phyloP scores from a whole-genome alignment of 805 yeast genomes.

The Spathaspora gorwiae region DNA sequence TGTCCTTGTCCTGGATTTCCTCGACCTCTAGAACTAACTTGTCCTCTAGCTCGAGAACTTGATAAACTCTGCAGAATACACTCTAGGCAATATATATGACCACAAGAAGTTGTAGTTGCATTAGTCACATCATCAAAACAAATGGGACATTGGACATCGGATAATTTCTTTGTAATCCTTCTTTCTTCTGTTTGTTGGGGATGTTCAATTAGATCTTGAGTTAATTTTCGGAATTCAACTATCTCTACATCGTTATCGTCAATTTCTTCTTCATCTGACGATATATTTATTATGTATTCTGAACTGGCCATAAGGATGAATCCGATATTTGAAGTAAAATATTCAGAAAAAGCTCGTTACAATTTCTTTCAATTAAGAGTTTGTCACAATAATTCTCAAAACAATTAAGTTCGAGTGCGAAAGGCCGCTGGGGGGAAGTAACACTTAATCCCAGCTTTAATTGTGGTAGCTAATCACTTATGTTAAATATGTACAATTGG shows the following conservation, averaged over 20 bases:
- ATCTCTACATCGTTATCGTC: constrained; percentile 34
- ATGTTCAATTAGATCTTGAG: constrained; percentile 28
- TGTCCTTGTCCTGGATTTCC: constrained; percentile 21
- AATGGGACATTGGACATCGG: constrained; percentile 39
- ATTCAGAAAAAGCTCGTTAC: too few species aligned
- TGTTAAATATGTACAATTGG: too few species aligned
- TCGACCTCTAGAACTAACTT: constrained; percentile 22
- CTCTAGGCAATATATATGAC: constrained; percentile 40
- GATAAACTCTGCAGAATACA: constrained; percentile 39
- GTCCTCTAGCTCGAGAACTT: constrained; percentile 40
- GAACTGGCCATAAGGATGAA: constrained; percentile 9
- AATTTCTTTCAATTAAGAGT: too few species aligned
- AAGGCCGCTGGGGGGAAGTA: too few species aligned
- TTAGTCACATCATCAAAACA: constrained; percentile 38
- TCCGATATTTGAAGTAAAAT: too few species aligned
- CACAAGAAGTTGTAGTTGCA: constrained; percentile 41
- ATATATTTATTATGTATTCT: constrained; percentile 14
- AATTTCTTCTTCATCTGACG: constrained; percentile 20
- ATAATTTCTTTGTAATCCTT: constrained; percentile 24
- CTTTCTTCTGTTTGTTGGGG: constrained; percentile 14
- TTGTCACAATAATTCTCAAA: too few species aligned
- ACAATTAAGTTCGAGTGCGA: too few species aligned
- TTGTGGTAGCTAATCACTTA: too few species aligned
- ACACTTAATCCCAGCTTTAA: too few species aligned
- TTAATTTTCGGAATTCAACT: constrained; percentile 33